Base-by-base conservation (phyloP, 257 asterid species). In the Hygrophila difformis region DNA sequence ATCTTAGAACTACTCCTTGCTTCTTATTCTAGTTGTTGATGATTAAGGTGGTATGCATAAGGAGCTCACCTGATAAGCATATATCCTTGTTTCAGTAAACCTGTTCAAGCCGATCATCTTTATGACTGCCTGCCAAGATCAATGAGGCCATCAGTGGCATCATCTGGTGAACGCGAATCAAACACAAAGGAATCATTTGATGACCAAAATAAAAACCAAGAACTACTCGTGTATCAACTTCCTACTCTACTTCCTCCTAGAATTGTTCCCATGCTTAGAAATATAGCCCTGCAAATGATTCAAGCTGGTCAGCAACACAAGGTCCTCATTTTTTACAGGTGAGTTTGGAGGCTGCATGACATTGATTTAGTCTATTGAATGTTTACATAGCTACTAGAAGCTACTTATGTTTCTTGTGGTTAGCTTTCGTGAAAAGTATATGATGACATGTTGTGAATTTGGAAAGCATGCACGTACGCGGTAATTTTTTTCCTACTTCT, bases 111-210 rank as follows among this genome's bases (percentile, higher is more conserved):
- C 36, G 98, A 89, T 71, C 75, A 76, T 54, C 82, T 89, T 41
- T 77, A 75, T 26, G 98, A 82, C 60, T 75, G 98, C 76, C 79
- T 85, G 9, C 98, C 98, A 22, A 75, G 62, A 61, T 74, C 98
- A 42, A 65, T 79, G 70, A 70, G 84, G 56, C 84, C 94, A 33
- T 67, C 94, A 18, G 15, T 69, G 34, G 86, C 68, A 55, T 76
- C 95, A 12, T 76, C 91, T 62, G 67, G 64, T 36, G 77, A 70
- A n/a, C 55, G 72, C 53, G 86, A 82, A 44, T 38, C 68, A 10
- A 41, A 56, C 54, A 63, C 53, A 56, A 55, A 62, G 59, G 79
- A 75, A 66, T 42, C 64, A 53, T 56, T 81, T 37, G 84, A 72
- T 52, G 76, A 78, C 57, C 91, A 66, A 41, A 60, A 72, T 39